phyloP scores from a whole-genome alignment of 495 filamentous ascomycete genomes.

The Penicillium nucicola region DNA sequence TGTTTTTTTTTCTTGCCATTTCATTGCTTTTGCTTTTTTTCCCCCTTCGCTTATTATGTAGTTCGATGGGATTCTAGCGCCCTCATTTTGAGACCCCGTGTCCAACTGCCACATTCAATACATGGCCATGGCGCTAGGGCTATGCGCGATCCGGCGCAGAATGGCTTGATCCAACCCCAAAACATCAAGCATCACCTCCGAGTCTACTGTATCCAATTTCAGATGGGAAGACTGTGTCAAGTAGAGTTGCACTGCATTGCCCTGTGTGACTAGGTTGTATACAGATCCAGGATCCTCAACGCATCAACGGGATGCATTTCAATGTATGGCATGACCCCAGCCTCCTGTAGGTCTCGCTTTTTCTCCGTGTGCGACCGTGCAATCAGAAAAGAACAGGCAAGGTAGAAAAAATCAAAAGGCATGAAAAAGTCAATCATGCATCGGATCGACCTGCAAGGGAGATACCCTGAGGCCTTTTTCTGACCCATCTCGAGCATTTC shows the following conservation, averaged over 20 bases:
- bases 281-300: not conserved
- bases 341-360: conserved; percentile 16
- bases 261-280: not conserved
- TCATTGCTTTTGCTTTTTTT: not conserved
- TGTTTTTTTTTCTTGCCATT: not conserved
- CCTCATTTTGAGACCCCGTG: too few relatives aligned
- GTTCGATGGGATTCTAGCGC: not conserved
- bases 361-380: conserved; percentile 13
- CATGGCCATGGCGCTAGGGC: too few relatives aligned
- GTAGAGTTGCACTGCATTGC: not conserved
- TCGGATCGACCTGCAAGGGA: conserved; percentile 1
- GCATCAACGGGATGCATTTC: conserved; percentile 5
- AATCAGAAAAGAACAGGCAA: conserved; percentile 3
- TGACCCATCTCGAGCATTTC: not conserved
- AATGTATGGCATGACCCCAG: conserved; percentile 6
- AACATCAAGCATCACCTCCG: too few relatives aligned
- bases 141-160: not conserved
- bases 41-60: not conserved
- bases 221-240: not conserved
- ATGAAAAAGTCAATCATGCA: too few relatives aligned
- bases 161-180: not conserved
- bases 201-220: not conserved
- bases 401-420: not conserved
- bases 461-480: not conserved
- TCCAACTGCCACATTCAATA: too few relatives aligned